Conservation (phyloP, 441 rosid species). For the Rhodomyrtus psidioides region DNA sequence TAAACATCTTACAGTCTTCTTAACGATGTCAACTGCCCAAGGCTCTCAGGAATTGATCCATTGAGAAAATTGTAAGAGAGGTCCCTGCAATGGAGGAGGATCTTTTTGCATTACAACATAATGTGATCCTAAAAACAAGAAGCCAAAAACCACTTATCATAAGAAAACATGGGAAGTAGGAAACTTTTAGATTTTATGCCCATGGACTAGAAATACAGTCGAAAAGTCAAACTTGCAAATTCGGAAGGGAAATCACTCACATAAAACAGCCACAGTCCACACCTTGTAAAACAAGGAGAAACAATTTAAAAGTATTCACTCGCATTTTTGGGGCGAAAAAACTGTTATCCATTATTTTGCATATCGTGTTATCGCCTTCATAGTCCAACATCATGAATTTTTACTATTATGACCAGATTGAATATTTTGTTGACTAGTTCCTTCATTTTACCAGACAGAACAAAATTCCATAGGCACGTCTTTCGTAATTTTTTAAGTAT, state of each 20-base stretch:
- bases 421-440: not conserved
- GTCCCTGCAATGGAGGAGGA: constrained; percentile 47
- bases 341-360: not conserved
- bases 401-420: not conserved
- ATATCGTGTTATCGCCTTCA: not conserved
- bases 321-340: not conserved
- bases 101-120: not conserved
- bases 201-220: not conserved
- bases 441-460: not conserved
- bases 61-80: constrained; percentile 77
- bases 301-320: not conserved
- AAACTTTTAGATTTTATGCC: not conserved
- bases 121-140: not conserved
- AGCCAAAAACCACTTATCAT: not conserved
- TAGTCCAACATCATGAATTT: not conserved
- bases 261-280: not conserved
- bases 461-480: not conserved
- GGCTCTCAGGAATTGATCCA: constrained; percentile 86
- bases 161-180: not conserved
- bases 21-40: constrained; percentile 69
- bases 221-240: not conserved
- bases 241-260: not conserved
- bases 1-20: constrained; percentile 54
- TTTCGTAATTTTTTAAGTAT: not conserved
- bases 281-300: not conserved